These are phyloP conservation scores for Globisporangium heterothallicum DNA, from an alignment of 352 stramenopile species.

Conservation along the genomic window DNA sequence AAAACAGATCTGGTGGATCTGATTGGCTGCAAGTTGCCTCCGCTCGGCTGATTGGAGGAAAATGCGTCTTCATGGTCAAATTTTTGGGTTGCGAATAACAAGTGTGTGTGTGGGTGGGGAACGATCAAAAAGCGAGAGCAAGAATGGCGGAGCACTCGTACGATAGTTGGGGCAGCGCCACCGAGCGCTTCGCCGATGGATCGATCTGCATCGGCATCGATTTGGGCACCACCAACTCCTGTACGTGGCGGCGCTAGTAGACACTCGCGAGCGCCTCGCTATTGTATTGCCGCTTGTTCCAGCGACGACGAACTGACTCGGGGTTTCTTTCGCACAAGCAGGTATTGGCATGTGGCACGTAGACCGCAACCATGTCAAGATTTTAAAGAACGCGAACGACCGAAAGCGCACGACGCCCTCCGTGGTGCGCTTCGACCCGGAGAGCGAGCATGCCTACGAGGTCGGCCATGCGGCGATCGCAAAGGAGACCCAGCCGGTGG, in stretches of 20 bases:
- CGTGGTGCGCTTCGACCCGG: conserved; percentile 62
- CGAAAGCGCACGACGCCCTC: conserved; percentile 74
- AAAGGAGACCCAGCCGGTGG: conserved; percentile 45
- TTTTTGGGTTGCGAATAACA: no score
- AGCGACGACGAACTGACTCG: no score
- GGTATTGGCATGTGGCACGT: conserved; percentile 77
- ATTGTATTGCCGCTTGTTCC: no score
- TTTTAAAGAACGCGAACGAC: conserved; percentile 65
- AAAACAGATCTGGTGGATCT: background rate
- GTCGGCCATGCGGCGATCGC: conserved; percentile 55
- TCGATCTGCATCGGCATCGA: conserved; percentile 97
- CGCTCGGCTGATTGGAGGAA: conserved; percentile 10
- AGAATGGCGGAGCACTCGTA: conserved; percentile 39
- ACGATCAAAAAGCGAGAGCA: background rate
- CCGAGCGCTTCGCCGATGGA: conserved; percentile 65
- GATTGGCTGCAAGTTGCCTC: conserved; percentile 1
- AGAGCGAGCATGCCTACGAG: conserved; percentile 30
- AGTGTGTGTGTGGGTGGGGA: background rate
- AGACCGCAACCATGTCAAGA: conserved; percentile 79
- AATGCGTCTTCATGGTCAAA: background rate
- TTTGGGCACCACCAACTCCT: conserved; percentile 99
- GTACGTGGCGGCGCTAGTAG: no score
- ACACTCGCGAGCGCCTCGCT: background rate
- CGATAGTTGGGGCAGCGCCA: conserved; percentile 71
- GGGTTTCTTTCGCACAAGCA: conserved; percentile 14